These are phyloP conservation scores for Drechslera avenae DNA, from an alignment of 2,329 filamentous ascomycete genomes.

Conservation along the genomic window DNA sequence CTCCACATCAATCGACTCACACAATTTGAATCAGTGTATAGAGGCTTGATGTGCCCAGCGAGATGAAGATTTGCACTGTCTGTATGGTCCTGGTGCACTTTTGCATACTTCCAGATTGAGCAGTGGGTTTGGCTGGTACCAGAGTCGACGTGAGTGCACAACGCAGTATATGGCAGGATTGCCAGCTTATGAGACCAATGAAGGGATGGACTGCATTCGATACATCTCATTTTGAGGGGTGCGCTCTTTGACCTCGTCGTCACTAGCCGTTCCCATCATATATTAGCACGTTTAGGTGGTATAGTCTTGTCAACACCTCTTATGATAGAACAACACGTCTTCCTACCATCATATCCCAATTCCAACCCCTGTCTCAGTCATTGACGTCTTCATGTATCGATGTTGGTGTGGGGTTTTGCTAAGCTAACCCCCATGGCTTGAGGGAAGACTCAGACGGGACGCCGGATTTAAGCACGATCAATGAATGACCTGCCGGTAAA, in stretches of 20 bases:
- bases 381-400: no score
- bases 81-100: neutral
- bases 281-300: neutral
- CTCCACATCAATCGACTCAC: neutral
- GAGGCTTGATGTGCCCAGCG: neutral
- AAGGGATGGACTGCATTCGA: neutral
- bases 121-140: neutral
- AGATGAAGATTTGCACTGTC: neutral
- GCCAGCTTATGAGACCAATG: neutral
- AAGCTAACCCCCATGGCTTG: no score
- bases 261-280: neutral
- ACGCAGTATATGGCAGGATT: neutral
- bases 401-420: no score
- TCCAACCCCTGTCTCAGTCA: no score
- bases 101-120: slow-evolving; percentile 14
- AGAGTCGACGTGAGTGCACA: slow-evolving; percentile 1
- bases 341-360: no score
- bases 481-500: no score
- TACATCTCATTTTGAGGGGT: slow-evolving; percentile 5
- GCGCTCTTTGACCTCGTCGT: slow-evolving; percentile 6
- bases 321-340: neutral
- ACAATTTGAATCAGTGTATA: neutral
- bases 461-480: no score
- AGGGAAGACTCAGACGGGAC: no score
- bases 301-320: neutral